Percentiles rank a stretch among this genome's conserved stretches.
These are phyloP conservation scores for Beta vulgaris DNA, from an alignment of 148 eudicot genomes.

Conservation along the genomic window DNA sequence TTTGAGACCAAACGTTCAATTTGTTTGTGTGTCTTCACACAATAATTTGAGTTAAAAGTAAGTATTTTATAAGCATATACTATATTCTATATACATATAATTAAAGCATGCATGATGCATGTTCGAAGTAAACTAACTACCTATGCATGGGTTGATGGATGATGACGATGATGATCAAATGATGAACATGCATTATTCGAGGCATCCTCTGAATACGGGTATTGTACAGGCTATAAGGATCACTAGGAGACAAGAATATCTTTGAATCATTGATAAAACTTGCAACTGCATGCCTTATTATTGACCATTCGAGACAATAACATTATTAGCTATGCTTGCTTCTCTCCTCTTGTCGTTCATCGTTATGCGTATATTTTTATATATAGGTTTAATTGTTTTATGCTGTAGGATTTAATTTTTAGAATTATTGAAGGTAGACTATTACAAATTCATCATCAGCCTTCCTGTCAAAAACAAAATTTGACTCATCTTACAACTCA, in stretches of 20 bases:
- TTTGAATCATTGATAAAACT: constrained; percentile 20
- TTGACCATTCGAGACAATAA: constrained; percentile 5
- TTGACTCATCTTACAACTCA: no score
- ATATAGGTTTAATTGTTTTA: not conserved
- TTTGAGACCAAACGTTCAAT: no score
- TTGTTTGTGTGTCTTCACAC: no score
- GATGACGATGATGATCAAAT: constrained; percentile 5
- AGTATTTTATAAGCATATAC: no score
- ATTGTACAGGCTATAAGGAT: constrained; percentile 30
- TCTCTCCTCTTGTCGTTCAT: not conserved
- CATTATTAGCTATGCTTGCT: constrained; percentile 15
- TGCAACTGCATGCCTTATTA: constrained; percentile 21
- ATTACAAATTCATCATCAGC: no score
- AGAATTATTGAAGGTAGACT: no score
- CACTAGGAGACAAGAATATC: constrained; percentile 31
- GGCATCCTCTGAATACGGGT: constrained; percentile 15
- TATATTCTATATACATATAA: not conserved
- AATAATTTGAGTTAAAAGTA: no score
- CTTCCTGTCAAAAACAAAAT: no score
- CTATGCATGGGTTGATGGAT: not conserved
- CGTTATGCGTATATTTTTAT: not conserved
- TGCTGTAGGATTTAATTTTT: not conserved
- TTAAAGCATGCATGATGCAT: constrained; percentile 7
- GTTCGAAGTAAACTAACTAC: constrained; percentile 4
- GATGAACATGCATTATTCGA: constrained; percentile 17